A percentile compares a stretch with the other conserved stretches of the same genome.
Conservation (phyloP, 441 rosid species). For the Bocquillonia castaneifolia region DNA sequence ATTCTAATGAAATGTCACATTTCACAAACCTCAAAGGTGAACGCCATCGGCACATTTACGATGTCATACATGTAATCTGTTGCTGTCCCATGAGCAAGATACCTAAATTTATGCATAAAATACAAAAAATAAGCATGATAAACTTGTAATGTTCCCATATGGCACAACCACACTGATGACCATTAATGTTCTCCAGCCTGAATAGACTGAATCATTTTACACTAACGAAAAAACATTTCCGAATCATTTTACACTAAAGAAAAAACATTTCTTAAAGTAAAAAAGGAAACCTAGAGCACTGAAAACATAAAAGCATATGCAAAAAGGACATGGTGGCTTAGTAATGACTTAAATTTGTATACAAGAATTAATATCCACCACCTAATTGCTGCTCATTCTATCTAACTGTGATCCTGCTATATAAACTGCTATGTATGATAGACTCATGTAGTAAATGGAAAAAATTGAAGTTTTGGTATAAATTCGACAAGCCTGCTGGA, state of each 20-base stretch:
- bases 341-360: background rate
- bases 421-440: no score
- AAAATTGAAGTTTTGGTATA: background rate
- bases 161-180: background rate
- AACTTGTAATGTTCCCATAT: background rate
- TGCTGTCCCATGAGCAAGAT: conserved; percentile 96
- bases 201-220: background rate
- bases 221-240: background rate
- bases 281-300: background rate
- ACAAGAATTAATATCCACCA: background rate
- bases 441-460: background rate
- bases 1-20: conserved; percentile 15
- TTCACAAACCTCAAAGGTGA: conserved; percentile 89
- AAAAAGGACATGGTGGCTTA: background rate
- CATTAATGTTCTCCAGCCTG: background rate
- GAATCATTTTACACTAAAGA: no score
- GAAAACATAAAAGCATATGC: background rate
- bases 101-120: conserved; percentile 42
- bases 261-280: background rate
- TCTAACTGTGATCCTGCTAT: background rate
- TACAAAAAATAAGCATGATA: background rate
- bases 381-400: background rate
- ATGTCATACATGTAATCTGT: conserved; percentile 93
- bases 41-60: conserved; percentile 86
- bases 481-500: background rate